Base-by-base conservation (phyloP, 306 rosid genomes). In the Vigna unguiculata region DNA sequence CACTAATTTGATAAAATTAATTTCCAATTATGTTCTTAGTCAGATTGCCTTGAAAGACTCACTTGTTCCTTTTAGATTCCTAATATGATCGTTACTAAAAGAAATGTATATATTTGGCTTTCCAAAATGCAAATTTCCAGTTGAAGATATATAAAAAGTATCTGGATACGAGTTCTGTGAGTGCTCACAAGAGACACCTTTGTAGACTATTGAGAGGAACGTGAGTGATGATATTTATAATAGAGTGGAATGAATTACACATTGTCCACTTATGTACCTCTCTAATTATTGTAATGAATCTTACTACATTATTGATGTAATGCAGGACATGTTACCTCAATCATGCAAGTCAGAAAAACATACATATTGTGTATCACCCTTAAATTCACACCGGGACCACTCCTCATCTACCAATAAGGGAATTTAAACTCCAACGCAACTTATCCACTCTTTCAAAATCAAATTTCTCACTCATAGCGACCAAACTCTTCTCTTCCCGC, bases 351-450 rank as follows among this genome's bases (percentile, higher is more conserved):
- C 48, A 63, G 69, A 38, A 38, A 63, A 63, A 63, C 49, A 36
- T 38, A 47, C 49, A 63, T 63, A 24, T 58, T 12, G 16, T 10
- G n/a, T 63, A 17, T 38, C 49, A 63, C 30, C 49, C 69, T 36
- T 63, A 38, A 63, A 17, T 63, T 63, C 20, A 38, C 28, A 38
- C 11, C 11, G 48, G 69, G 69, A 63, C 69, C 69, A 36, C 69
- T 17, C 0, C 5, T 17, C n/a, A 63, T 38, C 49, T 36, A 62
- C 28, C 69, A 4, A 17, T 38, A 62, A 16, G 15, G 46, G 46
- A 61, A 32, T 61, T 62, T 62, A 62, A 34, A 62, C 25, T 17
- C 28, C 47, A 62, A 34, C 36, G 69, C 49, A 17, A 63, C 4
- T n/a, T 63, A 63, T 63, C 28, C 48, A 17, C 4, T 36, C 69